Conservation (phyloP, 371 early-diverging fungal species). For the Syncephalastrum monosporum region DNA sequence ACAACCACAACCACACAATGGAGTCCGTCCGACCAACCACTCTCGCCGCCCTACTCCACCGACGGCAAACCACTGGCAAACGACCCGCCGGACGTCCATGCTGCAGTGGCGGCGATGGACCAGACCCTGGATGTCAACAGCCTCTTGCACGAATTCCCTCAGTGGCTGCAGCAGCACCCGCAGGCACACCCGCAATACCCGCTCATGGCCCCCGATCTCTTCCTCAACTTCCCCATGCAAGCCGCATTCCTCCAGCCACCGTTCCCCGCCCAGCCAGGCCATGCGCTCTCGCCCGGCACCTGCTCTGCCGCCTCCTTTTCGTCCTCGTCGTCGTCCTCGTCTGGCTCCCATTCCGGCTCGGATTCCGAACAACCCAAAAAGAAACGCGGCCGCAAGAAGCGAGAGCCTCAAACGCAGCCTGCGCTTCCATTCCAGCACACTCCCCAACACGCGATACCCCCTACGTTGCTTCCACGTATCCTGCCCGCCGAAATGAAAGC, state of each 20-base stretch:
- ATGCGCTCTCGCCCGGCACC: too few species aligned
- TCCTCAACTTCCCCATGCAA: too few species aligned
- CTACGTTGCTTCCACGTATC: constrained; percentile 1
- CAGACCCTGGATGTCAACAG: constrained; percentile 6
- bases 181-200: background rate
- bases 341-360: constrained; percentile 3
- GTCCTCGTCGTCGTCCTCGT: constrained; percentile 17
- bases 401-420: constrained; percentile 17
- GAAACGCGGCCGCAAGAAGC: constrained; percentile 48
- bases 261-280: too few species aligned
- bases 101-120: background rate
- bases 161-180: constrained; percentile 6
- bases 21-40: constrained; percentile 8
- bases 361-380: constrained; percentile 35
- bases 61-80: background rate
- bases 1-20: too few species aligned
- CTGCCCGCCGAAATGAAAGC: background rate
- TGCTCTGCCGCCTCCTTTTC: background rate
- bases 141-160: background rate
- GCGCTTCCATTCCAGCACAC: constrained; percentile 4
- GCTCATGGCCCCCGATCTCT: too few species aligned
- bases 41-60: constrained; percentile 19
- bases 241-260: too few species aligned
- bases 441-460: background rate
- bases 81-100: background rate